Evolutionary conservation across 768 basidiomycete species (phyloP).

Genomic region (Gloeostereum incarnatum): DNA sequence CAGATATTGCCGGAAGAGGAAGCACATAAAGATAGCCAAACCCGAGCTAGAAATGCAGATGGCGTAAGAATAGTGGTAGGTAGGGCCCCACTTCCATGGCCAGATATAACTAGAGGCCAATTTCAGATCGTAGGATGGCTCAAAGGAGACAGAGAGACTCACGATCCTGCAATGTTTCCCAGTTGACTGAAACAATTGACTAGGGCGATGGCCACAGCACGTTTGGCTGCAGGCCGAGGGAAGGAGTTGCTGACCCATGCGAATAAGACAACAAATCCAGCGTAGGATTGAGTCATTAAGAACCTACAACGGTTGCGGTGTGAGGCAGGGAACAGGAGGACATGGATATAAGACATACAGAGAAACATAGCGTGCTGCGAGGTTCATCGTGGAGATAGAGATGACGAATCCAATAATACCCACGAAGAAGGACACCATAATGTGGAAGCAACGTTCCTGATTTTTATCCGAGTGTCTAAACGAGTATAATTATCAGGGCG

Average conservation of each 20-base stretch:
- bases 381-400: constrained; percentile 62
- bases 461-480: constrained; percentile 66
- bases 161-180: constrained; percentile 81
- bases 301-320: constrained; percentile 28
- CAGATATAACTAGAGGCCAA: constrained; percentile 46
- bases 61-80: constrained; percentile 52
- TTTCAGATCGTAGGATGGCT: constrained; percentile 5
- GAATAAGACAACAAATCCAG: constrained; percentile 56
- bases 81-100: constrained; percentile 58
- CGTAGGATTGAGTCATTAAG: constrained; percentile 68
- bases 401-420: constrained; percentile 72
- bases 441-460: constrained; percentile 73
- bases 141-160: constrained; percentile 24
- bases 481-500: neutral
- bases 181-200: constrained; percentile 77
- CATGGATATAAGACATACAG: constrained; percentile 31
- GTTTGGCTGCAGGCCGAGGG: constrained; percentile 71
- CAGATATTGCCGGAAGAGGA: constrained; percentile 35
- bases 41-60: constrained; percentile 51
- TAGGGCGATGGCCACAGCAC: constrained; percentile 76
- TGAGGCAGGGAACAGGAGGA: neutral
- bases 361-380: constrained; percentile 59
- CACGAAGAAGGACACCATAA: constrained; percentile 40
- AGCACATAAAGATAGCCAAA: constrained; percentile 41
- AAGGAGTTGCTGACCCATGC: constrained; percentile 45